These are phyloP conservation scores for Phytopythium mirpurense DNA, from an alignment of 352 stramenopile species.

Conservation along the genomic window DNA sequence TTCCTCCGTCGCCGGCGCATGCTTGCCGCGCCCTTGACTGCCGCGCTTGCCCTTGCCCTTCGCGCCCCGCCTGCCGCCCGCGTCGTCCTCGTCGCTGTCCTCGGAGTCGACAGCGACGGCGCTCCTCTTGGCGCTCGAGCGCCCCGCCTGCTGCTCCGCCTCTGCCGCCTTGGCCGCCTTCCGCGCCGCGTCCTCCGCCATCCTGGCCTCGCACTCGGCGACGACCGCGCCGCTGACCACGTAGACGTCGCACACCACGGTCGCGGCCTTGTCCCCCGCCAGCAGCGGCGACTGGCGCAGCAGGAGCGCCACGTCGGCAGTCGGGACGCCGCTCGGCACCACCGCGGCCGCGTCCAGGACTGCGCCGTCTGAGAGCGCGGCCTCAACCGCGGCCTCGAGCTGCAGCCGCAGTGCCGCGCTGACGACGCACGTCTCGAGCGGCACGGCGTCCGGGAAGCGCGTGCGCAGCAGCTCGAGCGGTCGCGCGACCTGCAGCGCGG, in stretches of 20 bases:
- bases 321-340: constrained; percentile 51
- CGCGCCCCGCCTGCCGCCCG: constrained; percentile 27
- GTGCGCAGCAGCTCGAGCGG: constrained; percentile 75
- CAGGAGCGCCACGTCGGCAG: constrained; percentile 38
- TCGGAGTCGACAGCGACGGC: not conserved
- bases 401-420: constrained; percentile 54
- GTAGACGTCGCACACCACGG: constrained; percentile 54
- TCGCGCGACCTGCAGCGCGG: constrained; percentile 52
- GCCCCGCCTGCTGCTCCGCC: constrained; percentile 22
- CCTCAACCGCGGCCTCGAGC: constrained; percentile 68
- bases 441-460: constrained; percentile 60
- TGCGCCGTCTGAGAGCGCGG: constrained; percentile 55
- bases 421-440: constrained; percentile 60
- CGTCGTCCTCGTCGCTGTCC: constrained; percentile 34
- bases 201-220: constrained; percentile 30
- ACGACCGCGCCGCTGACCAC: constrained; percentile 61
- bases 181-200: constrained; percentile 37
- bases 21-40: constrained; percentile 13
- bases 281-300: constrained; percentile 39
- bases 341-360: constrained; percentile 56
- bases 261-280: constrained; percentile 26
- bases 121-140: constrained; percentile 3
- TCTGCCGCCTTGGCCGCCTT: constrained; percentile 38
- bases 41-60: constrained; percentile 22
- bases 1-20: constrained; percentile 10